Base-by-base conservation (phyloP, 2,329 filamentous ascomycete species). In the Fusarium pseudocircinatum region DNA sequence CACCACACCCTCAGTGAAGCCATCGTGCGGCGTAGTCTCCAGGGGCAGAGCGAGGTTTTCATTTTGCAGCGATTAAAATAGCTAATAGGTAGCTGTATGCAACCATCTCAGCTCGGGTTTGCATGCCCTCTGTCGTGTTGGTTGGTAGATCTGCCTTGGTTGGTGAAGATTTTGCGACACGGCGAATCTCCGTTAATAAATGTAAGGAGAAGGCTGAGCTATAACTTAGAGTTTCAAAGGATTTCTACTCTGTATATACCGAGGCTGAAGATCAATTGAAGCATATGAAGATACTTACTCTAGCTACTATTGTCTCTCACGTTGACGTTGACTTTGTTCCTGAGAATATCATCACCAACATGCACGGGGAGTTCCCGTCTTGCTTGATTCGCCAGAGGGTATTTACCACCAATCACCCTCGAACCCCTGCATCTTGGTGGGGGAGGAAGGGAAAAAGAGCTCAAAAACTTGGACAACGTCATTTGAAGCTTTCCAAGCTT, bases 31-130 rank as follows among this genome's bases (percentile, higher is more conserved):
- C 54, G 50, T 57, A 54, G 44, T 61, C 7, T 36, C 57, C 67
- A 71, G 67, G 69, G 67, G 62, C 37, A 68, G 28, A 34, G 20
- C 13, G 24, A 52, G 15, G n/a, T 30, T 22, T n/a, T 26, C 18
- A 47, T 28, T 47, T 30, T 26, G 36, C 37, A 24, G 37, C 24
- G 57, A 74, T 64, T 53, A 43, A 59, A 72, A 72, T 66, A 46
- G 43, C 24, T 3, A 20, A 11, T 3, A 20, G 15, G 16, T 14
- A 46, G 40, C 70, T 36, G 52, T 39, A 74, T 73, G 63, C 53
- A 58, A 54, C 71, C 70, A 49, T 54, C 53, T 71, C 70, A 46
- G 40, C 67, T 68, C 37, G 34, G 32, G 59, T 59, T 60, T 49
- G 68, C 63, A 72, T 53, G 46, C 36, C 11, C 6, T 7, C 3